phyloP scores from a whole-genome alignment of 306 rosid genomes.

The Citrullus amarus region DNA sequence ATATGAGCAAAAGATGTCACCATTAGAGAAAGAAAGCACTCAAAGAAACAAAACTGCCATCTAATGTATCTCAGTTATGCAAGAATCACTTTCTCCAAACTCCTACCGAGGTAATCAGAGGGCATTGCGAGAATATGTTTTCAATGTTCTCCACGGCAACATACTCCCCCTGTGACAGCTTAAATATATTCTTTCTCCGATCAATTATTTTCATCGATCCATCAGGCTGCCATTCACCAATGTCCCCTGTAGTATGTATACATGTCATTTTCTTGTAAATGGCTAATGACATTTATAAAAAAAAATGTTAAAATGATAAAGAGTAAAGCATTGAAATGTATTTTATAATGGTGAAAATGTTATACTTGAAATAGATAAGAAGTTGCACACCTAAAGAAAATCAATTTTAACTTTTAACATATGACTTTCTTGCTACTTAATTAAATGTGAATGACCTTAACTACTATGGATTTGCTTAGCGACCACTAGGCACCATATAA shows the following conservation, averaged over 20 bases:
- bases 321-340: neutral
- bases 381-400: neutral
- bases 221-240: slow-evolving; percentile 85
- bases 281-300: neutral
- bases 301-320: neutral
- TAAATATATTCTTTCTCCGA: slow-evolving; percentile 78
- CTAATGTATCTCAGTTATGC: neutral
- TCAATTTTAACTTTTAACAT: neutral
- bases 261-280: slow-evolving; percentile 1
- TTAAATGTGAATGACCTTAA: neutral
- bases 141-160: slow-evolving; percentile 84
- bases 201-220: slow-evolving; percentile 92
- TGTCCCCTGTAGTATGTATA: slow-evolving; percentile 56
- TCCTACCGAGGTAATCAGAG: slow-evolving; percentile 60
- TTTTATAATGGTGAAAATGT: neutral
- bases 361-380: neutral
- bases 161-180: slow-evolving; percentile 94
- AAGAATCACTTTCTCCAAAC: neutral
- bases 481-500: neutral
- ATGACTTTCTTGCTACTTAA: neutral
- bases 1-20: neutral
- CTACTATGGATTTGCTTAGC: neutral
- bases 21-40: neutral
- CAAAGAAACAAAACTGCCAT: neutral
- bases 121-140: slow-evolving; percentile 61